These are phyloP conservation scores for Zopfia rhizophila DNA, from an alignment of 2,329 filamentous ascomycete species.

Conservation along the genomic window DNA sequence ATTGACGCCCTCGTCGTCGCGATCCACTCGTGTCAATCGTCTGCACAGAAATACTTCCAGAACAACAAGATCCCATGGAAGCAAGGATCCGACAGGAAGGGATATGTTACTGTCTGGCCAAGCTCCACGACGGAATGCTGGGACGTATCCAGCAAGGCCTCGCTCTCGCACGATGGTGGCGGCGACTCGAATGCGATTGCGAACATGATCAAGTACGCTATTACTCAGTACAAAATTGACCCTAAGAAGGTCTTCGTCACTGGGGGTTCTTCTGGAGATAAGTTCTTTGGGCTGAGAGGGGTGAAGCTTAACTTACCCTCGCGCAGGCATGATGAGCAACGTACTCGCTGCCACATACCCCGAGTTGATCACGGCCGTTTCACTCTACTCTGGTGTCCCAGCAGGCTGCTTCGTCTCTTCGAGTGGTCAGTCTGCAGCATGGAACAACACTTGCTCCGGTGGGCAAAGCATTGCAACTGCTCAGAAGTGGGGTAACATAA, in stretches of 20 bases:
- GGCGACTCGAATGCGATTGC: slow-evolving; percentile 67
- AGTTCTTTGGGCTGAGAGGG: slow-evolving; percentile 2
- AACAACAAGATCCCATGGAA: slow-evolving; percentile 44
- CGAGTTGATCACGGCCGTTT: slow-evolving; percentile 63
- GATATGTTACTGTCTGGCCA: slow-evolving; percentile 44
- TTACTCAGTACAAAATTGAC: slow-evolving; percentile 65
- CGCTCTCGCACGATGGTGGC: slow-evolving; percentile 66
- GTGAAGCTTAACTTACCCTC: slow-evolving; percentile 1
- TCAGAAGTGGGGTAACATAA: slow-evolving; percentile 64
- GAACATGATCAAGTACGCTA: slow-evolving; percentile 68
- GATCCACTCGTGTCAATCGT: slow-evolving; percentile 44
- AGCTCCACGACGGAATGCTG: slow-evolving; percentile 59
- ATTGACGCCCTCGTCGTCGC: slow-evolving; percentile 40
- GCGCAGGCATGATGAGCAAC: slow-evolving; percentile 48
- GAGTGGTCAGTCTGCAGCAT: slow-evolving; percentile 55
- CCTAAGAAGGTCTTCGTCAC: slow-evolving; percentile 64
- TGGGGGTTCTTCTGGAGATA: slow-evolving; percentile 61
- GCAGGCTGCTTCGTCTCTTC: slow-evolving; percentile 64
- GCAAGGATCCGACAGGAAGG: slow-evolving; percentile 41
- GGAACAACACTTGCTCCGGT: slow-evolving; percentile 64
- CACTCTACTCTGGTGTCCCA: slow-evolving; percentile 64
- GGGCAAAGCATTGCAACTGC: slow-evolving; percentile 59
- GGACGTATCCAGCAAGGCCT: slow-evolving; percentile 66
- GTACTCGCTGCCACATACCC: slow-evolving; percentile 64
- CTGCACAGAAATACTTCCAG: slow-evolving; percentile 40